Percentiles rank a stretch among this genome's conserved stretches.
These are phyloP conservation scores for Buxus sempervirens DNA, from an alignment of 164 flowering plant genomes.

Conservation along the genomic window DNA sequence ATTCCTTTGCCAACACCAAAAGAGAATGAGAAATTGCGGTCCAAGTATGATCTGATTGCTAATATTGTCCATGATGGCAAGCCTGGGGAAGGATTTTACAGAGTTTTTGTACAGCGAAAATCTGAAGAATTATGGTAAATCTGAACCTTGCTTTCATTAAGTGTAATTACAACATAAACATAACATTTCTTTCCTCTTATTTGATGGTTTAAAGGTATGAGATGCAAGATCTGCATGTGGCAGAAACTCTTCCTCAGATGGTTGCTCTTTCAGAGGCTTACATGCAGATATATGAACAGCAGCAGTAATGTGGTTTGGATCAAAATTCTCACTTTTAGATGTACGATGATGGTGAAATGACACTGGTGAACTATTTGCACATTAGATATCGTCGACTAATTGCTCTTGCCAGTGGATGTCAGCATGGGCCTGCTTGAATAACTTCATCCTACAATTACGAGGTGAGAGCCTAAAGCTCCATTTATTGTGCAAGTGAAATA, in stretches of 20 bases:
- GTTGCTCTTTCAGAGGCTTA: slow-evolving; percentile 97
- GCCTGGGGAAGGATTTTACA: slow-evolving; percentile 87
- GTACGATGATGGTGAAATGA: neutral
- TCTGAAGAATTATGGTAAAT: slow-evolving; percentile 93
- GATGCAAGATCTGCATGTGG: slow-evolving; percentile 97
- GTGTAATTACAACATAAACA: neutral
- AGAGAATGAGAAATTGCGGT: slow-evolving; percentile 55
- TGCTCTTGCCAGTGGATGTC: no score
- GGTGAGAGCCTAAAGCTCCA: no score
- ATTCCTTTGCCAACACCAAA: slow-evolving; percentile 75
- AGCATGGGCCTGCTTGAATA: no score
- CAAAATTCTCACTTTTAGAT: neutral
- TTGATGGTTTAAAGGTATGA: slow-evolving; percentile 63
- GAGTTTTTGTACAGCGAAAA: slow-evolving; percentile 95
- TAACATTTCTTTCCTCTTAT: neutral
- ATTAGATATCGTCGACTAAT: no score
- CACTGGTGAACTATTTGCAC: no score
- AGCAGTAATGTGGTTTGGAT: slow-evolving; percentile 31
- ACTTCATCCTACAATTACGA: no score
- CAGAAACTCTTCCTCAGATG: slow-evolving; percentile 98
- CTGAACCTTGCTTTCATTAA: neutral
- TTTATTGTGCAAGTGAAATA: no score
- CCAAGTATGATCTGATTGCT: slow-evolving; percentile 93
- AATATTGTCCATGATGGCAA: slow-evolving; percentile 98
- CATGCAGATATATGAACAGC: slow-evolving; percentile 99